These are phyloP conservation scores for Dendrocalamus sinicus DNA, from an alignment of 176 grass and related monocot genomes.

Conservation along the genomic window DNA sequence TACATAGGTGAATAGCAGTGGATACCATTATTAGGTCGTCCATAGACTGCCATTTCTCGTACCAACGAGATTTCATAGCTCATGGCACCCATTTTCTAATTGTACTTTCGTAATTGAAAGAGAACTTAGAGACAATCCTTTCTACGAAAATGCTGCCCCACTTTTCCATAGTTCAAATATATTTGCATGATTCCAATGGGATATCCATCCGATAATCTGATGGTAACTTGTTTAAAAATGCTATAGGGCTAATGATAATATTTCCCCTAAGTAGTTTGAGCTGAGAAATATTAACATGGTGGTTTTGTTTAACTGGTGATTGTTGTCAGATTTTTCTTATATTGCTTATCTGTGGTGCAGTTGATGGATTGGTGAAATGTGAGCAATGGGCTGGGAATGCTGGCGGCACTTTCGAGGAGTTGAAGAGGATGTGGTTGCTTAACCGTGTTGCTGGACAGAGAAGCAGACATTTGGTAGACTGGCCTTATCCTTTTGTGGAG, in stretches of 20 bases:
- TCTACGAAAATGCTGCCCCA: background rate
- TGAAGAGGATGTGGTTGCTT: conserved; percentile 47
- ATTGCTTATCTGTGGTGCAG: conserved; percentile 44
- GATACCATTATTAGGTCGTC: background rate
- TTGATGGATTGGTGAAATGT: conserved; percentile 78
- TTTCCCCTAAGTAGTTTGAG: conserved; percentile 7
- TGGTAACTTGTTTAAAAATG: conserved; percentile 7
- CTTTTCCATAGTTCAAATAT: background rate
- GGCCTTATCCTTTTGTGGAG: conserved; percentile 71
- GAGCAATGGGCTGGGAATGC: conserved; percentile 61
- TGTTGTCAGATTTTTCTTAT: conserved; percentile 22
- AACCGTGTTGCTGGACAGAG: conserved; percentile 44
- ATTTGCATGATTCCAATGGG: conserved; percentile 7
- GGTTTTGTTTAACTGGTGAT: background rate
- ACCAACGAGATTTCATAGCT: background rate
- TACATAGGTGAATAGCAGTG: background rate
- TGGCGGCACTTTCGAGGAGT: conserved; percentile 34
- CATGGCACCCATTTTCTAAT: background rate
- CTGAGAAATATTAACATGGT: background rate
- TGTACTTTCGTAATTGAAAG: conserved; percentile 3
- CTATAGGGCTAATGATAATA: background rate
- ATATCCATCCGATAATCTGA: conserved; percentile 13
- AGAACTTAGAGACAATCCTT: background rate
- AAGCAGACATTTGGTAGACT: conserved; percentile 47
- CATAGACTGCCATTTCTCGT: background rate